phyloP scores from a whole-genome alignment of 768 basidiomycete genomes.

The Amanita jacksonii region DNA sequence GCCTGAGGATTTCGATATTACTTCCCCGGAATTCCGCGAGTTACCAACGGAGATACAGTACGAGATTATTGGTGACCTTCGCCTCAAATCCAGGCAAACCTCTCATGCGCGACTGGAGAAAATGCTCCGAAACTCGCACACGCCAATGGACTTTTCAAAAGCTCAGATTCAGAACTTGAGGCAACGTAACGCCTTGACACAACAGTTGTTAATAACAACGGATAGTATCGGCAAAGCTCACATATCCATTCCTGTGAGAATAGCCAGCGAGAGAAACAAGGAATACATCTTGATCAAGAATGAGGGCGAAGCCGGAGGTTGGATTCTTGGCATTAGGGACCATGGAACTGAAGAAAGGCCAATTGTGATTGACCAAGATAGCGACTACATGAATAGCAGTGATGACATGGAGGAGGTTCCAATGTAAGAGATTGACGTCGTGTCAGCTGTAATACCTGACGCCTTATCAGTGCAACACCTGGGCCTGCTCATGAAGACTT shows the following conservation, averaged over 20 bases:
- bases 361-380: constrained; percentile 74
- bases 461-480: constrained; percentile 22
- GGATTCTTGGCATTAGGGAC: constrained; percentile 88
- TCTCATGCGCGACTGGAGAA: constrained; percentile 85
- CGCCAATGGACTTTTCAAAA: constrained; percentile 91
- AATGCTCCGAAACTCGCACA: constrained; percentile 73
- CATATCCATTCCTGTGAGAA: constrained; percentile 83
- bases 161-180: constrained; percentile 89
- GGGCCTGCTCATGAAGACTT: constrained; percentile 46
- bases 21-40: constrained; percentile 81
- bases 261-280: constrained; percentile 91
- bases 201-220: constrained; percentile 85
- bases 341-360: constrained; percentile 72
- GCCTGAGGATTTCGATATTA: constrained; percentile 90
- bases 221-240: constrained; percentile 88
- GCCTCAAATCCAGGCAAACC: constrained; percentile 90
- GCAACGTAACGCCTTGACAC: constrained; percentile 85
- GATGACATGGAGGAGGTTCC: constrained; percentile 77
- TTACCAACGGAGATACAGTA: constrained; percentile 96
- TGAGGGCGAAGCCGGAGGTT: constrained; percentile 78
- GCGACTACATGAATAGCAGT: constrained; percentile 28
- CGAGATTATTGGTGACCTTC: constrained; percentile 94
- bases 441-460: not conserved
- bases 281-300: constrained; percentile 96
- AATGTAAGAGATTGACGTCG: constrained; percentile 40